Base-by-base conservation (phyloP, 2,329 filamentous ascomycete species). In the Calonectria crousiana region DNA sequence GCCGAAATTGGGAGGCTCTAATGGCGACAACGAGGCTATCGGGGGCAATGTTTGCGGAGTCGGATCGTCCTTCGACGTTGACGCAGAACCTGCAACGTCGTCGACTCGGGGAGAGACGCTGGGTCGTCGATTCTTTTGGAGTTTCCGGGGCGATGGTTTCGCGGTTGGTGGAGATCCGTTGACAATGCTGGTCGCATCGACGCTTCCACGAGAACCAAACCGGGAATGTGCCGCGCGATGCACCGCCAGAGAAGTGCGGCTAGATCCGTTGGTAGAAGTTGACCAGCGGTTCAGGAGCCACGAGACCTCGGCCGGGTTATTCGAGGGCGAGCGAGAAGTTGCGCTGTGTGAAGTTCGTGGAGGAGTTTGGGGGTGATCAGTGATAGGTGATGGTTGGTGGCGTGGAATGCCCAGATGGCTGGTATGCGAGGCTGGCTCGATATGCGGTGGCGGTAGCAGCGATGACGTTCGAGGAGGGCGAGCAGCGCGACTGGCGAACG, bases 231-330 rank as follows among this genome's bases (percentile, higher is more conserved):
- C 80, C 71, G 82, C 82, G 75, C 80, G 82, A 68, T 78, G 80
- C 60, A 82, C 79, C 74, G 79, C 77, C 56, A 78, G 77, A 60
- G 87, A 88, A 47, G 85, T 83, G 76, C 84, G 86, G 74, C 87
- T 90, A 52, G 89, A 90, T 11, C 84, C 81, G 66, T 89, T 89
- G 26, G 89, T 89, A 18, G 89, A 91, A 26, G 85, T 83, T 52
- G 89, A 90, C 88, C 88, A 90, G 79, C 88, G 87, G 79, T 90
- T 88, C 74, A 88, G 84, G 75, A 87, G 87, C 80, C 86, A 87
- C 51, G 88, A 84, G 56, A 84, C 83, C 71, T 89, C 87, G 79
- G 84, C 72, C 56, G 77, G 71, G 75, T 79, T 86, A 75, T 84
- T 74, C 74, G 82, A 83, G 69, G 81, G 82, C 28, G 82, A 79